These are phyloP conservation scores for Inonotus hispidus DNA, from an alignment of 1,284 basidiomycete genomes.

Conservation along the genomic window DNA sequence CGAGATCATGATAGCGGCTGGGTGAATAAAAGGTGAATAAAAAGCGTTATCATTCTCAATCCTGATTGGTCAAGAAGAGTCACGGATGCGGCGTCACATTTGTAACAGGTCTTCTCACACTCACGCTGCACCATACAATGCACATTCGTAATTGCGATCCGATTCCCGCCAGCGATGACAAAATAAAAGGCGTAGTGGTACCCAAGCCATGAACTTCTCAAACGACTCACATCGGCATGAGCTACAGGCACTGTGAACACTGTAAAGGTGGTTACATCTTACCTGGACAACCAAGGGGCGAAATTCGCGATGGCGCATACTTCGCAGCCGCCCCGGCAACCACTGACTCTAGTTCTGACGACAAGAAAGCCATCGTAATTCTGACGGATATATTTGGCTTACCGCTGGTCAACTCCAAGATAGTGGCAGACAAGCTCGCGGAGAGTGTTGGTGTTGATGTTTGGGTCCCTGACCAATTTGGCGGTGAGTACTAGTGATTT, in stretches of 20 bases:
- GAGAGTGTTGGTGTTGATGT: constrained; percentile 51
- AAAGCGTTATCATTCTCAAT: not conserved
- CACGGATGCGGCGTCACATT: too few species aligned
- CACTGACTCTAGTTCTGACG: not conserved
- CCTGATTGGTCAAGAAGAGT: not conserved
- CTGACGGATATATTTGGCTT: constrained; percentile 60
- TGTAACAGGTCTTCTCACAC: too few species aligned
- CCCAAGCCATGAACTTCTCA: not conserved
- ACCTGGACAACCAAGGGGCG: constrained; percentile 19
- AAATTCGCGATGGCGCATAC: constrained; percentile 18
- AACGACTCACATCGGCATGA: not conserved
- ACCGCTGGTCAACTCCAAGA: constrained; percentile 49
- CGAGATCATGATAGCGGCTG: not conserved
- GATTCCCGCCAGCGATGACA: not conserved
- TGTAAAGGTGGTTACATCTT: constrained; percentile 19
- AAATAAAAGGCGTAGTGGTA: not conserved
- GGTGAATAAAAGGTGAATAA: not conserved
- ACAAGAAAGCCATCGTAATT: constrained; percentile 42
- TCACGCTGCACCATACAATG: too few species aligned
- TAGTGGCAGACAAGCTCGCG: constrained; percentile 58
- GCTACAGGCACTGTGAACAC: constrained; percentile 17
- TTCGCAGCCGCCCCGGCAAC: constrained; percentile 12
- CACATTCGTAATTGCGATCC: not conserved
- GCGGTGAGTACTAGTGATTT: constrained; percentile 34
- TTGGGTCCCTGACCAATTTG: constrained; percentile 53